Evolutionary conservation across 164 flowering plant species (phyloP).

Genomic region (Akebia trifoliata): DNA sequence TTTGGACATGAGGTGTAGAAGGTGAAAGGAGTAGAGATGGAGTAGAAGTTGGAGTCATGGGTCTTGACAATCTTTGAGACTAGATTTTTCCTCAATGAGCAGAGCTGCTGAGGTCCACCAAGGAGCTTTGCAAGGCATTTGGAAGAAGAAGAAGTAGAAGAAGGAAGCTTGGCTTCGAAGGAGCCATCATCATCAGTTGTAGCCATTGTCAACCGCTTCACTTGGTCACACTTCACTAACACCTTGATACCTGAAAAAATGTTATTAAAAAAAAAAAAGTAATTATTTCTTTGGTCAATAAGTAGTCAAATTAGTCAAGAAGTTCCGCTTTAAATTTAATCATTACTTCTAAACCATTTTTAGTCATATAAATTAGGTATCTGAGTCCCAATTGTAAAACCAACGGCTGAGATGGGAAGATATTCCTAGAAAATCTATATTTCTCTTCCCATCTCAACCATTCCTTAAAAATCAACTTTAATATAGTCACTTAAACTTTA

Average conservation of each 20-base stretch:
- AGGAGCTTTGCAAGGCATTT: conserved; percentile 59
- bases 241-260: conserved; percentile 42
- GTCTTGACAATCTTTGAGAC: conserved; percentile 30
- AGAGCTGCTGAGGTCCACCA: conserved; percentile 54
- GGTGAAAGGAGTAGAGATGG: conserved; percentile 41
- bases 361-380: no score
- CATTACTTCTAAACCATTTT: no score
- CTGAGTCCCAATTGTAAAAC: no score
- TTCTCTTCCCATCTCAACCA: no score
- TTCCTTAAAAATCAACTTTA: no score
- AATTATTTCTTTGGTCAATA: no score
- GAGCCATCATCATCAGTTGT: conserved; percentile 41
- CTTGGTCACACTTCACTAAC: conserved; percentile 49
- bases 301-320: no score
- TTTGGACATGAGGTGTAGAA: conserved; percentile 43
- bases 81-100: conserved; percentile 25
- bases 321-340: no score
- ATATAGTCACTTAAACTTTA: no score
- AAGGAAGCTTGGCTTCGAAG: conserved; percentile 39
- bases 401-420: no score
- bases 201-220: conserved; percentile 31
- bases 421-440: no score
- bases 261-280: neutral
- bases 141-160: conserved; percentile 11
- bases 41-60: conserved; percentile 23